Evolutionary conservation across 768 basidiomycete genomes (phyloP).

Genomic region (Sistotremastrum suecicum): DNA sequence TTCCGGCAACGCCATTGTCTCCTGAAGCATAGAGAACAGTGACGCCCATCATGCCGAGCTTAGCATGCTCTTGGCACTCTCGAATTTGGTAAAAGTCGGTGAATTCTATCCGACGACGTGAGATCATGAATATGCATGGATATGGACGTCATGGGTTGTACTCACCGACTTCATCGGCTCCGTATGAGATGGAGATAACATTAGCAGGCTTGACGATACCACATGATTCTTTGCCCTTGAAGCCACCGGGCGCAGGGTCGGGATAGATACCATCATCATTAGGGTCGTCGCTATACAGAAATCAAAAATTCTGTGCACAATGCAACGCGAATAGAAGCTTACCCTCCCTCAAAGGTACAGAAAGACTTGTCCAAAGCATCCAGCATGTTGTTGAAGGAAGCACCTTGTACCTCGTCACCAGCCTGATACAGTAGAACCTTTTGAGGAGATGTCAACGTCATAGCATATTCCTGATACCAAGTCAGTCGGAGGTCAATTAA

Average conservation of each 20-base stretch:
- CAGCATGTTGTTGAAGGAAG: constrained; percentile 11
- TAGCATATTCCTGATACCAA: constrained; percentile 9
- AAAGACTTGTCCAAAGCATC: constrained; percentile 21
- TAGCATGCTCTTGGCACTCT: constrained; percentile 35
- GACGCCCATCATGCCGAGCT: constrained; percentile 34
- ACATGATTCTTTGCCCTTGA: constrained; percentile 7
- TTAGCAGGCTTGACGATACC: constrained; percentile 8
- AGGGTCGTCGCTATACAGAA: background rate
- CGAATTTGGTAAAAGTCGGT: constrained; percentile 15
- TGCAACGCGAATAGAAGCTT: too few relatives aligned
- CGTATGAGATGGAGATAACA: constrained; percentile 13
- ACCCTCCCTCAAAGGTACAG: constrained; percentile 20
- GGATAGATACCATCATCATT: constrained; percentile 4
- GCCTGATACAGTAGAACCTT: constrained; percentile 29
- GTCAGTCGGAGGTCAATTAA: too few relatives aligned
- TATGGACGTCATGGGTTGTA: too few relatives aligned
- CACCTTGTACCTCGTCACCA: constrained; percentile 28
- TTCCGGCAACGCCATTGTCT: constrained; percentile 30
- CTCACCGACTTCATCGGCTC: constrained; percentile 9
- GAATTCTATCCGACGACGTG: background rate
- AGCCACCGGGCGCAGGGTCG: background rate
- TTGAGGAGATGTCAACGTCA: constrained; percentile 21
- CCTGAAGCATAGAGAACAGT: constrained; percentile 32
- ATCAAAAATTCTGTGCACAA: background rate
- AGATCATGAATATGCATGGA: too few relatives aligned